Base-by-base conservation (phyloP, 2,329 filamentous ascomycete species). In the Hyphodiscus sp. region DNA sequence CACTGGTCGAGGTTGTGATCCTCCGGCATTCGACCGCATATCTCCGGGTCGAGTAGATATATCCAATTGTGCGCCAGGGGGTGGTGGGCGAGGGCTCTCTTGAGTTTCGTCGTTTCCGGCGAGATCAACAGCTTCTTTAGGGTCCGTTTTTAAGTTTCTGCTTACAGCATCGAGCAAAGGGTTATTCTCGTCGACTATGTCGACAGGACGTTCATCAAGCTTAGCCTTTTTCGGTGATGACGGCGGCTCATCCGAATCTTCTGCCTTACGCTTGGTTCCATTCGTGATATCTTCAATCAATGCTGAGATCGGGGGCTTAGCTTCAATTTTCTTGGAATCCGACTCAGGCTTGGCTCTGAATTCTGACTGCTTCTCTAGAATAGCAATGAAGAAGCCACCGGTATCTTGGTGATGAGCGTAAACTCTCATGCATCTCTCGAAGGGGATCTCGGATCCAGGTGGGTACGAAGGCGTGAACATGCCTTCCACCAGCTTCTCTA, bases 341-440 rank as follows among this genome's bases (percentile, higher is more conserved):
- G 80, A 78, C 70, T 94, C 88, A 20, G 85, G 84, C 69, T 81
- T 87, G 9, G 85, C 86, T 68, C 81, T 87, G 69, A 95, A 91
- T 61, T 96, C 94, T 23, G 82, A 80, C 68, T 86, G 85, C 78
- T 99, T 99, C 75, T 96, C 88, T 18, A 99, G 74, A 0, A 96
- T 91, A 0, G 91, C 87, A 68, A 99, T 96, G 74, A 99, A 99
- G 78, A 99, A 99, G 20, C 87, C 92, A 52, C 94, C 94, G 2
- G 94, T 99, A 65, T 99, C 91, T 71, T 99, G 94, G 67, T 91
- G 80, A 70, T 99, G 94, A 33, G 91, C 89, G 69, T 97, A 99
- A 7, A 99, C 85, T 58, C 94, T 82, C 79, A 97, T 91, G 71
- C 92, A 96, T 56, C 87, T 82, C 65, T 96, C 89, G 18, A 97